A percentile compares a stretch with the other conserved stretches of the same genome.
Conservation (phyloP, 2,329 filamentous ascomycete genomes). For the Phyllosticta citribraziliensis region DNA sequence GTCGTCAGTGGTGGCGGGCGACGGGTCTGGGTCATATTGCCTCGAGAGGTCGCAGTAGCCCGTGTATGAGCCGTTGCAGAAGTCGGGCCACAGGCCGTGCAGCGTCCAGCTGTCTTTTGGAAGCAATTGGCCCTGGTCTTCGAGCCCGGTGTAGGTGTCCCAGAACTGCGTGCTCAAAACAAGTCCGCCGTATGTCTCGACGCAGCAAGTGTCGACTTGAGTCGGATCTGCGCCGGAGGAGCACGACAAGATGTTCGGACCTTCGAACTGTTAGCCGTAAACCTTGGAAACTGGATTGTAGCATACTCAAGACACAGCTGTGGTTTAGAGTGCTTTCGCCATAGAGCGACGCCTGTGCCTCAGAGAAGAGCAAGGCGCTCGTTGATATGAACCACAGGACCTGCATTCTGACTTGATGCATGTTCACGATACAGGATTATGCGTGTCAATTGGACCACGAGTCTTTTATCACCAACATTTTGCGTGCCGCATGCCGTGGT, state of each 20-base stretch:
- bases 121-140: constrained; percentile 47
- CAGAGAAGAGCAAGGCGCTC: constrained; percentile 12
- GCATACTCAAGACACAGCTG: constrained; percentile 42
- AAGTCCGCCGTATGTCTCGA: constrained; percentile 55
- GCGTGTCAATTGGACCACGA: background rate
- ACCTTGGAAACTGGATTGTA: constrained; percentile 13
- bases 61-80: constrained; percentile 49
- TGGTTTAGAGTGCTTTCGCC: constrained; percentile 45
- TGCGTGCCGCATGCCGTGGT: background rate
- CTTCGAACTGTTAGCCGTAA: background rate
- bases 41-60: constrained; percentile 58
- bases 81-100: constrained; percentile 50
- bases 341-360: constrained; percentile 32
- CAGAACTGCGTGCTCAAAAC: constrained; percentile 56
- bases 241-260: constrained; percentile 20
- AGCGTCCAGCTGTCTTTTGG: constrained; percentile 50
- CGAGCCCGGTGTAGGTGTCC: constrained; percentile 53
- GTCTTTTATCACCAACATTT: background rate
- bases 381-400: background rate
- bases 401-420: background rate
- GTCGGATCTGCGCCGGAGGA: constrained; percentile 20
- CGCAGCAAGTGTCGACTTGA: constrained; percentile 51
- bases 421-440: background rate
- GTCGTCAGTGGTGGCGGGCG: constrained; percentile 54
- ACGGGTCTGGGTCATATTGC: constrained; percentile 53